phyloP scores from a whole-genome alignment of 768 basidiomycete species.

The Tricholoma terreum region DNA sequence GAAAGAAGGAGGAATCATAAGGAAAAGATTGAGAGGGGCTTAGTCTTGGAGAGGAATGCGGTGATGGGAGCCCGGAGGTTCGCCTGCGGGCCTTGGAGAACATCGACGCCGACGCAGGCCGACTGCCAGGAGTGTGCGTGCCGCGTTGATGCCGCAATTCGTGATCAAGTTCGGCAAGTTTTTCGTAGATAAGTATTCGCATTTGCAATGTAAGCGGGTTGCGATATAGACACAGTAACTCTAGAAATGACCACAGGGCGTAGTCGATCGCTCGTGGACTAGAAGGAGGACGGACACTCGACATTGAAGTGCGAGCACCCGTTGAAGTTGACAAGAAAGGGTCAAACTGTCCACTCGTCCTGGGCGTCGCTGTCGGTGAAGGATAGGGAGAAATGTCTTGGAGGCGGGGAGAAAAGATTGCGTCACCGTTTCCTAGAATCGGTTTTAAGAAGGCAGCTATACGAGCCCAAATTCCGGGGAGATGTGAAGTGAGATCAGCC shows the following conservation, averaged over 20 bases:
- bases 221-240: conserved; percentile 60
- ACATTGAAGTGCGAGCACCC: conserved; percentile 24
- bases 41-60: conserved; percentile 43
- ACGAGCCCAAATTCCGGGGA: conserved; percentile 64
- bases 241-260: conserved; percentile 67
- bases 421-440: conserved; percentile 56
- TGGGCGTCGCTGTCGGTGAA: conserved; percentile 54
- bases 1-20: conserved; percentile 14
- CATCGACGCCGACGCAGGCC: conserved; percentile 47
- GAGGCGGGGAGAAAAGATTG: conserved; percentile 50
- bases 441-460: conserved; percentile 51
- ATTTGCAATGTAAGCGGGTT: conserved; percentile 64
- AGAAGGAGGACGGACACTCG: conserved; percentile 19
- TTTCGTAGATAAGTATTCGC: conserved; percentile 64
- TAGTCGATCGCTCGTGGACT: conserved; percentile 68
- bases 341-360: conserved; percentile 41
- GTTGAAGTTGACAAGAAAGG: conserved; percentile 22
- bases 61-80: conserved; percentile 41
- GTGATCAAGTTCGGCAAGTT: conserved; percentile 50
- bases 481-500: conserved; percentile 49
- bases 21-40: conserved; percentile 31
- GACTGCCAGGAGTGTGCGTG: conserved; percentile 27
- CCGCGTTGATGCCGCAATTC: conserved; percentile 39
- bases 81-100: conserved; percentile 57
- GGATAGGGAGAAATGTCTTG: conserved; percentile 43